Base-by-base conservation (phyloP, 169 alveolate species). In the Theileria sp. region DNA sequence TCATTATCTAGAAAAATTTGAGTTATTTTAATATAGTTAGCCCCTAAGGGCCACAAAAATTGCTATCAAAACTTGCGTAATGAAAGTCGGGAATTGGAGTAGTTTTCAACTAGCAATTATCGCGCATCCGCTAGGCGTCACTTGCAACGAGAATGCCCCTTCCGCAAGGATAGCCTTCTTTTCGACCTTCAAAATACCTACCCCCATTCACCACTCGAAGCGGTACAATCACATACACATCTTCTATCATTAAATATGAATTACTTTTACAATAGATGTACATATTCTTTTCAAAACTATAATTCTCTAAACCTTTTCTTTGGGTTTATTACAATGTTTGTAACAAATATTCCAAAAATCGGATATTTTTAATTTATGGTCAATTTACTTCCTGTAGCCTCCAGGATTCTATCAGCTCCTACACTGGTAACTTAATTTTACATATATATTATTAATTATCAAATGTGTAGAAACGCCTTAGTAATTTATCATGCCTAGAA, bases 91-190 rank as follows among this genome's bases (percentile, higher is more conserved):
- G 94, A 95, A 95, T 96, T 95, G 98, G 98, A 95, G 97, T 97
- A 97, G 99, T 97, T 96, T 96, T 96, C 99, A 97, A 97, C 98
- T 96, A 97, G 99, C 99, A 97, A 95, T 93, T 91, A 95, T 95
- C 98, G 99, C 98, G 97, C 98, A 96, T 97, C 99, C 99, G 99
- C 98, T 95, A 94, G 95, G 98, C 99, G 99, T 96, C 98, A 97
- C 95, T 92, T 96, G 98, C 98, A 95, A 94, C 99, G 98, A 96
- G 94, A 94, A 94, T 95, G 97, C 99, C 98, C 99, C 99, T 96
- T 95, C 97, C 98, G 98, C 98, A 96, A 96, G 96, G 97, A 96
- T 96, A 88, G 67, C 23, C 62, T 21, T 26, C 51, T 10, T 58
- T 26, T 54, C 36, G 61, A 15, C 49, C 61, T 17, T 25, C 61